These are phyloP conservation scores for Calocera viscosa DNA, from an alignment of 768 basidiomycete species.

Conservation along the genomic window DNA sequence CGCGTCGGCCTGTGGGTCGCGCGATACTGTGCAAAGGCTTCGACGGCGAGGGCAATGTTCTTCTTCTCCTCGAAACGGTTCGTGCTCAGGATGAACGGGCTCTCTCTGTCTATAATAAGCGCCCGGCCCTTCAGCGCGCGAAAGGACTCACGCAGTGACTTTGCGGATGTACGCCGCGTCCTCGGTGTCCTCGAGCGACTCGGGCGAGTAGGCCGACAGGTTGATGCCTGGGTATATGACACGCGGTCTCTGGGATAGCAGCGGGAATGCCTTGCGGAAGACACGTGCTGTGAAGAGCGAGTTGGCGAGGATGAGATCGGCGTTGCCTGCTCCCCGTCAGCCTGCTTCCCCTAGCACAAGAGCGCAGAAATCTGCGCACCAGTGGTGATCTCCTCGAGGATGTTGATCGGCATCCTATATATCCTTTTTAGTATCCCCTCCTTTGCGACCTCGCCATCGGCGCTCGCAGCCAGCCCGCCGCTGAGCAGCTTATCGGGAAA, in stretches of 20 bases:
- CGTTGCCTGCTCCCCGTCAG: slow-evolving; percentile 45
- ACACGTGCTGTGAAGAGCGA: slow-evolving; percentile 80
- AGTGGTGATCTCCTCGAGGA: slow-evolving; percentile 79
- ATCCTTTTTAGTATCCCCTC: slow-evolving; percentile 49
- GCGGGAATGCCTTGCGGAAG: slow-evolving; percentile 61
- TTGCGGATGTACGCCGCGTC: slow-evolving; percentile 26
- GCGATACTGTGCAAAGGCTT: slow-evolving; percentile 53
- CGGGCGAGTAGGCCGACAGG: slow-evolving; percentile 48
- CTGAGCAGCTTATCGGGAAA: slow-evolving; percentile 86
- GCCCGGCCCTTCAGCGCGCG: no score
- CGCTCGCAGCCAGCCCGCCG: slow-evolving; percentile 28
- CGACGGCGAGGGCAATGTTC: slow-evolving; percentile 68
- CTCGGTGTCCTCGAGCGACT: slow-evolving; percentile 30
- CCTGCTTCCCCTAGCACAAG: not conserved
- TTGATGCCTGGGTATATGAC: slow-evolving; percentile 98
- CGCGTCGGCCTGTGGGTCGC: slow-evolving; percentile 21
- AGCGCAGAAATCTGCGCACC: slow-evolving; percentile 39
- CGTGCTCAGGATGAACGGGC: slow-evolving; percentile 54
- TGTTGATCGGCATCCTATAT: slow-evolving; percentile 84
- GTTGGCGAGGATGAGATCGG: slow-evolving; percentile 84
- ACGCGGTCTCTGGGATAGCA: slow-evolving; percentile 45
- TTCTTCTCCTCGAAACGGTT: slow-evolving; percentile 97
- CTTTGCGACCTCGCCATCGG: slow-evolving; percentile 41
- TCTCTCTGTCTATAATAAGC: slow-evolving; percentile 7
- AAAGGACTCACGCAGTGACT: slow-evolving; percentile 18